Evolutionary conservation across 257 asterid species (phyloP), one percentile per base, ranked within the genome.

Genomic region (Eustoma russellianum): DNA sequence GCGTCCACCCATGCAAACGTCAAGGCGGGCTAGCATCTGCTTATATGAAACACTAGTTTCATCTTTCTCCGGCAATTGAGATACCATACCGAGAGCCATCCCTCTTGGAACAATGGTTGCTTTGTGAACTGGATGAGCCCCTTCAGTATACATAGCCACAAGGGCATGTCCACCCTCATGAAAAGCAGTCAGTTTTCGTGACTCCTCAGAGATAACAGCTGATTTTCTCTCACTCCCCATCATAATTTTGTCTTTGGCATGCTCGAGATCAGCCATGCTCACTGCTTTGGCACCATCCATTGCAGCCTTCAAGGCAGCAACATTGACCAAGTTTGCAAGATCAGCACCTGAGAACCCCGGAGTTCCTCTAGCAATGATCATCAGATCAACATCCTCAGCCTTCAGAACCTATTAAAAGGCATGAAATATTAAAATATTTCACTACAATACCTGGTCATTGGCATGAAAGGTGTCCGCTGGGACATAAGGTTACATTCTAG

Each of bases 331-430:
- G 79, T 88, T 88, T 2, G 97, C 93, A 16, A 88, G 97, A 62
- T 88, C 97, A 5, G 97, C 97, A n/a, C 97, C 97, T 0, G 95
- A 88, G 67, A 88, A 88, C 3, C 97, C 97, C 3, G 95, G 94
- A 16, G 95, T 82, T 60, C 97, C 95, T 59, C 97, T 71, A 43
- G 97, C 94, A 58, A 85, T 88, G 57, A 82, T 80, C 78, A 65
- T 73, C 55, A 82, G 85, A 64, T 88, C 94, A 5, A 80, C 97
- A 45, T 88, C 97, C n/a, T 88, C 95, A n/a, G 83, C 97, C 65
- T 85, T 88, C 60, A 80, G 78, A 62, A 88, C 83, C 95, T 88
- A 64, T 17, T 60, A 70, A 30, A 46, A 16, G 62, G 66, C 30
- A 60, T 33, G 28, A 33, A 50, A 28, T 50, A 28, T 52, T 41